Evolutionary conservation across 768 basidiomycete genomes (phyloP).

Genomic region (Panaeolus papilionaceus): DNA sequence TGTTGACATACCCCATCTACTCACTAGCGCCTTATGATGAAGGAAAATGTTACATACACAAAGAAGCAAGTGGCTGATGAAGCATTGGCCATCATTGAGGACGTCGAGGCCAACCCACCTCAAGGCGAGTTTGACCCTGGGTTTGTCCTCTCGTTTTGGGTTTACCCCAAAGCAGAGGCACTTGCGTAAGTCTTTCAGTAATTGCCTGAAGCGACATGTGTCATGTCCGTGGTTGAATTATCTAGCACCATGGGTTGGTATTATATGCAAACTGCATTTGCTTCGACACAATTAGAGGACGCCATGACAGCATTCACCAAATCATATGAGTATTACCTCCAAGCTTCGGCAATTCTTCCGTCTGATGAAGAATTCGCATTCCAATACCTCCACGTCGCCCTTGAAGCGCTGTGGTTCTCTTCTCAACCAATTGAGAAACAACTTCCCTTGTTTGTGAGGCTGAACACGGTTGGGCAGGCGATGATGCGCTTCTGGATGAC

Average conservation of each 20-base stretch:
- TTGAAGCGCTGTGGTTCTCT: constrained; percentile 38
- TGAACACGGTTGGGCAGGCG: neutral
- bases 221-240: neutral
- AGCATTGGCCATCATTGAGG: constrained; percentile 38
- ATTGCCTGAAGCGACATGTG: neutral
- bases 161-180: constrained; percentile 42
- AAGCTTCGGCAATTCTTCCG: constrained; percentile 38
- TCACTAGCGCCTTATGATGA: constrained; percentile 16
- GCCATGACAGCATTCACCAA: constrained; percentile 25
- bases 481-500: neutral
- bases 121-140: constrained; percentile 31
- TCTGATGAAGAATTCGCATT: constrained; percentile 45
- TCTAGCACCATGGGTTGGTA: constrained; percentile 37
- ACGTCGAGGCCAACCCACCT: constrained; percentile 36
- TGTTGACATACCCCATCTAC: neutral
- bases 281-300: constrained; percentile 24
- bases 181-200: constrained; percentile 36
- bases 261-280: constrained; percentile 31
- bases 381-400: constrained; percentile 36
- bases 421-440: neutral
- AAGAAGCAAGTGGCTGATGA: constrained; percentile 38
- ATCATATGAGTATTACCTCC: constrained; percentile 36
- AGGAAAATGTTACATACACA: constrained; percentile 25
- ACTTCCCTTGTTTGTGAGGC: neutral
- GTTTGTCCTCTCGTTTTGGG: constrained; percentile 43